Evolutionary conservation across 2,329 filamentous ascomycete genomes (phyloP), one percentile per base, ranked within the genome.

Genomic region (Fusarium pininemorale): DNA sequence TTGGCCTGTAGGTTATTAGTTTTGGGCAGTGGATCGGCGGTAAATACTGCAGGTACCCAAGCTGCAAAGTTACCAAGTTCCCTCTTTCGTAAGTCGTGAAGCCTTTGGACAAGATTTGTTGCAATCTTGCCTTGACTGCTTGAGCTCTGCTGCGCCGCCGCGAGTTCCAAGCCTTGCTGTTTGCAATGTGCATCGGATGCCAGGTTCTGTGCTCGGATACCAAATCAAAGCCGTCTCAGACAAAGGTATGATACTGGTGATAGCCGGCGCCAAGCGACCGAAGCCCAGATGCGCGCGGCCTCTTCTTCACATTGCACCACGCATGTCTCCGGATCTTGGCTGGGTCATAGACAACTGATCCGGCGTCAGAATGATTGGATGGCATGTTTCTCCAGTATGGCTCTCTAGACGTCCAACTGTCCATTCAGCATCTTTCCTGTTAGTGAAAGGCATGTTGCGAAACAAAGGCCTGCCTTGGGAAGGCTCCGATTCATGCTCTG

Each of bases 281-380:
- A 56, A 51, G 63, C 48, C 38, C n/a, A 63, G 71, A 68, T 68
- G 56, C 56, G 66, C 59, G 44, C 66, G 35, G 71, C 63, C 63
- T 74, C 69, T 68, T 69, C 50, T 65, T 65, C 65, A 69, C 41
- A 69, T 76, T 72, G 71, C 69, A 77, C 75, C 70, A 69, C 72
- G 50, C 70, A 72, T 63, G 66, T 66, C 66, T 73, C 48, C 47
- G 58, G 71, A 77, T 75, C 69, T 73, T 77, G 75, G 67, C 70
- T 74, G 61, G 60, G 65, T 73, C 75, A 74, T 63, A 63, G 70
- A 74, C 64, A 72, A 59, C 54, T 74, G 54, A 60, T 66, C 69
- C 50, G 54, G 45, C 42, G 45, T 59, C 26, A 42, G 60, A 75
- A 75, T 76, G 71, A 70, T 74, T 73, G 71, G 71, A 54, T 59